Conservation (phyloP, 306 rosid species). For the Rosa chinensis region DNA sequence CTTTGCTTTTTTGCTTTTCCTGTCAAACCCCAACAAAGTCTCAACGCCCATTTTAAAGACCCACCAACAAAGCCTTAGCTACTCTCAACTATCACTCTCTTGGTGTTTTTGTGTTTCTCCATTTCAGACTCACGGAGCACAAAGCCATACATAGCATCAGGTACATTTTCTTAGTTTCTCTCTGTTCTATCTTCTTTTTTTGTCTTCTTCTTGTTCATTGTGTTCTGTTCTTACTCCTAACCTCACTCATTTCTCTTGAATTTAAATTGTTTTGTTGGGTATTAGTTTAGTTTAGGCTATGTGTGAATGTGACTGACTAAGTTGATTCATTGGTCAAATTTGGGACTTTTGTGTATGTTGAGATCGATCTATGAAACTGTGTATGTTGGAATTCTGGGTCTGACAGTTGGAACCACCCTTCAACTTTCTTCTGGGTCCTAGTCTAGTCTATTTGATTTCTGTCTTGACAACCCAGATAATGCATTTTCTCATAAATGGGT, state of each 20-base stretch:
- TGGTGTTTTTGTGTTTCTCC: slow-evolving; percentile 6
- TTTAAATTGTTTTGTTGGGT: background rate
- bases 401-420: background rate
- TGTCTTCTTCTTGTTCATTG: slow-evolving; percentile 17
- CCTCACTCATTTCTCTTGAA: slow-evolving; percentile 7
- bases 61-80: slow-evolving; percentile 19
- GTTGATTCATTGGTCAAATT: background rate
- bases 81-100: slow-evolving; percentile 19
- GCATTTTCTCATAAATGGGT: slow-evolving; percentile 8
- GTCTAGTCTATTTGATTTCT: background rate
- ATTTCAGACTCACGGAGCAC: slow-evolving; percentile 13
- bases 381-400: background rate
- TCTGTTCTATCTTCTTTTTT: slow-evolving; percentile 23
- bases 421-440: background rate
- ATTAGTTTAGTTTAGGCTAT: background rate
- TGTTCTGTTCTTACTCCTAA: slow-evolving; percentile 6
- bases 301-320: slow-evolving; percentile 4
- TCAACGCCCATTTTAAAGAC: slow-evolving; percentile 33
- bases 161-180: slow-evolving; percentile 32
- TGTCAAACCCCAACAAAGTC: slow-evolving; percentile 8
- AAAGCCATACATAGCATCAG: slow-evolving; percentile 30
- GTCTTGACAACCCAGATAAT: background rate
- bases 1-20: slow-evolving; percentile 20
- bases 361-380: background rate
- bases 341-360: background rate